These are phyloP conservation scores for Mycena epipterygia DNA, from an alignment of 768 basidiomycete species.

Conservation along the genomic window DNA sequence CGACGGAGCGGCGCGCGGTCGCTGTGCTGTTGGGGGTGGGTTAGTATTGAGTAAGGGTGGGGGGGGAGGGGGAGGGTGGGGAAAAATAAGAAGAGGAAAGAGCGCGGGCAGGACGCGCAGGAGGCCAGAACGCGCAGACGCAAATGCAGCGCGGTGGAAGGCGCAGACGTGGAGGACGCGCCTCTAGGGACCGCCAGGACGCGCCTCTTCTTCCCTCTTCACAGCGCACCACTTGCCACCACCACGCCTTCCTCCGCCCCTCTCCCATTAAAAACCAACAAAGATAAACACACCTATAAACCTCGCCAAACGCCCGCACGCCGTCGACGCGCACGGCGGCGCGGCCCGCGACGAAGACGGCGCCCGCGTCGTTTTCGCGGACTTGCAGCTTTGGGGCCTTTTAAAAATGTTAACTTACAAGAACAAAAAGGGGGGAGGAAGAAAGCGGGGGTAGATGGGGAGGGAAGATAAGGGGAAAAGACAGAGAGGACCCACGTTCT, in stretches of 20 bases:
- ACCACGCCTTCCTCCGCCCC: background rate
- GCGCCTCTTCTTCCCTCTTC: no score
- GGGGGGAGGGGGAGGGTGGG: background rate
- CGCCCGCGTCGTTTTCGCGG: slow-evolving; percentile 65
- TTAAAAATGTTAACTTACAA: background rate
- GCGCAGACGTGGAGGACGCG: no score
- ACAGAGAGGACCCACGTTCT: slow-evolving; percentile 61
- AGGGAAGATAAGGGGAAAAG: background rate
- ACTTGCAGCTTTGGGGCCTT: slow-evolving; percentile 68
- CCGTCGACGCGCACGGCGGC: slow-evolving; percentile 55
- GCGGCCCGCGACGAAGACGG: slow-evolving; percentile 69
- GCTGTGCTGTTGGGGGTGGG: slow-evolving; percentile 63
- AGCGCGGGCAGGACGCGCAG: no score
- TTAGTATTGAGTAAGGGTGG: slow-evolving; percentile 2
- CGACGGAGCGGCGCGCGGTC: slow-evolving; percentile 84
- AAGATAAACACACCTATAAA: slow-evolving; percentile 57
- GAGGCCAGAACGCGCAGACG: no score
- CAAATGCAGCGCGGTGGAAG: no score
- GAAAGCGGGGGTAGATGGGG: background rate
- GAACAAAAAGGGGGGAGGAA: background rate
- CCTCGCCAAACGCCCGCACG: slow-evolving; percentile 59
- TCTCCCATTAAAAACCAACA: background rate
- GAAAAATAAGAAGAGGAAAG: background rate
- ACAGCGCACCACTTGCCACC: no score
- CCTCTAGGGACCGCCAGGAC: no score